Conservation (phyloP, 139 green algal species). For the Bryopsis sp. region DNA sequence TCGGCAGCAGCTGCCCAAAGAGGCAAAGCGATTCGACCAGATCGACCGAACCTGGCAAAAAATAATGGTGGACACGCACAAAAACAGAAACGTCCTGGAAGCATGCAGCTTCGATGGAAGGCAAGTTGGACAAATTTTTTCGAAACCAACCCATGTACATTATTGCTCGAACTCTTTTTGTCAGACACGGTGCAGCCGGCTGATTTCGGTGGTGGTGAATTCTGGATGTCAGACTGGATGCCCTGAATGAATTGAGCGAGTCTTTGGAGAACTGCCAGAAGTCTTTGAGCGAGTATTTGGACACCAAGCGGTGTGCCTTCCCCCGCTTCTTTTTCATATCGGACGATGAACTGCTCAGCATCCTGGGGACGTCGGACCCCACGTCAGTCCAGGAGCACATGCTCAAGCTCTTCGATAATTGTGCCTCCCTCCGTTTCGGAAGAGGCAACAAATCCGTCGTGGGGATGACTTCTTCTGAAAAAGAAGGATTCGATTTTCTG, state of each 20-base stretch:
- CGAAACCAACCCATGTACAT: not conserved
- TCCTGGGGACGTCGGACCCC: conserved; percentile 68
- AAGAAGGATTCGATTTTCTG: conserved; percentile 72
- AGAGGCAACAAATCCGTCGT: conserved; percentile 72
- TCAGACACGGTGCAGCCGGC: not conserved
- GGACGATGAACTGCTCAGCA: conserved; percentile 74
- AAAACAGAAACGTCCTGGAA: conserved; percentile 66
- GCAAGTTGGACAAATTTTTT: not conserved
- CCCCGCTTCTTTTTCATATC: conserved; percentile 85
- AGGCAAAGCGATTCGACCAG: conserved; percentile 73
- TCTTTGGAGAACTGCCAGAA: conserved; percentile 78
- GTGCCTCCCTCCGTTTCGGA: conserved; percentile 62
- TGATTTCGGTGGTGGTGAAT: not conserved
- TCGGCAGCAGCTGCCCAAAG: conserved; percentile 64
- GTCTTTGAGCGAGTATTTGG: conserved; percentile 67
- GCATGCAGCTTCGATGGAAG: conserved; percentile 35
- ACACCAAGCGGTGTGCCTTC: conserved; percentile 74
- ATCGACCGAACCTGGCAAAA: conserved; percentile 71
- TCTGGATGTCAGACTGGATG: conserved; percentile 43
- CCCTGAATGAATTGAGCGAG: conserved; percentile 46
- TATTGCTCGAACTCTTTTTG: not conserved
- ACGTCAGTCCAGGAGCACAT: conserved; percentile 80
- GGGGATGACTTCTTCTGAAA: conserved; percentile 74
- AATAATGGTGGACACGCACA: conserved; percentile 67
- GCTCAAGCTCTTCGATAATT: conserved; percentile 93